Evolutionary conservation across 345 rosid genomes (phyloP).

Genomic region (Noccaea caerulescens): DNA sequence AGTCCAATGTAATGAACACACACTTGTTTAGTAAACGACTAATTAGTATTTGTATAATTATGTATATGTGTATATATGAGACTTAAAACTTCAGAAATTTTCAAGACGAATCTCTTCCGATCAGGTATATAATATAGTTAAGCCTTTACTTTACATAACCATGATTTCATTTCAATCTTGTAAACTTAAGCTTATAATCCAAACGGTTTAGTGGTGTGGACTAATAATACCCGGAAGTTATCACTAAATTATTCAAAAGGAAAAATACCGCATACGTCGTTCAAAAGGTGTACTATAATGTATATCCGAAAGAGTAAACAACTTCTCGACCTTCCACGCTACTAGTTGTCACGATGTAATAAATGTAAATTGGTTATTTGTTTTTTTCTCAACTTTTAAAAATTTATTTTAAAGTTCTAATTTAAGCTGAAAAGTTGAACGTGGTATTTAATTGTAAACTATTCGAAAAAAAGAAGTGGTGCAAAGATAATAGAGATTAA

Average conservation of each 20-base stretch:
- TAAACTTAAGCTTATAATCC: not conserved
- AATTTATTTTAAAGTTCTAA: not conserved
- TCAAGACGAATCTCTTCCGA: not conserved
- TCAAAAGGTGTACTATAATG: conserved; percentile 7
- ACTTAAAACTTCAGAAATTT: not conserved
- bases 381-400: not conserved
- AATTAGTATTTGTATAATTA: not conserved
- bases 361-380: conserved; percentile 29
- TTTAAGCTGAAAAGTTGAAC: conserved; percentile 6
- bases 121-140: not conserved
- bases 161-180: not conserved
- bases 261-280: not conserved
- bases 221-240: not conserved
- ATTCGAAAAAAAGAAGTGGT: conserved; percentile 11
- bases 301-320: conserved; percentile 18
- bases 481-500: conserved; percentile 5
- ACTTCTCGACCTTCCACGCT: conserved; percentile 29
- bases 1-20: not conserved
- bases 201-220: not conserved
- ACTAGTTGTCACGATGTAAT: conserved; percentile 30
- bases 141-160: not conserved
- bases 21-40: not conserved
- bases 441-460: not conserved
- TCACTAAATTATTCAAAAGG: not conserved
- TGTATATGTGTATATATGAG: not conserved